Evolutionary conservation across 768 basidiomycete genomes (phyloP).

Genomic region (Fibroporia radiculosa): DNA sequence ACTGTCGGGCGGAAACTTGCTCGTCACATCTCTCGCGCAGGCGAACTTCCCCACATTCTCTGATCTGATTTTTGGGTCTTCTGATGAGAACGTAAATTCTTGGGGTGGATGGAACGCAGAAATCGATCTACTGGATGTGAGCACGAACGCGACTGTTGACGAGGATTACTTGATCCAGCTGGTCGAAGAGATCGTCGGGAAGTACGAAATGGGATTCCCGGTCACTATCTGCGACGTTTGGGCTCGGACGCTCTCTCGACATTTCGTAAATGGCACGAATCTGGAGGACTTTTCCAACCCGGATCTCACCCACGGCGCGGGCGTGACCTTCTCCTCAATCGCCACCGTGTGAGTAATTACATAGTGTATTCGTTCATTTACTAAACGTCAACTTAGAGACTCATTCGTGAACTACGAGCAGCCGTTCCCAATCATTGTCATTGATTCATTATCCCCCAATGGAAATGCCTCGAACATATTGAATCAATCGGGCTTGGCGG

Average conservation of each 20-base stretch:
- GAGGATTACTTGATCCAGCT: slow-evolving; percentile 47
- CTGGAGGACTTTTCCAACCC: slow-evolving; percentile 53
- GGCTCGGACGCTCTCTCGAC: slow-evolving; percentile 60
- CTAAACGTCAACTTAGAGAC: slow-evolving; percentile 34
- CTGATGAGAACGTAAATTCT: slow-evolving; percentile 49
- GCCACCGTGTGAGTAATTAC: slow-evolving; percentile 24
- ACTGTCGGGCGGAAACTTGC: slow-evolving; percentile 58
- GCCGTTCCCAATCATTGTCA: slow-evolving; percentile 63
- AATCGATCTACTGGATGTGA: slow-evolving; percentile 27
- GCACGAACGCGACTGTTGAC: slow-evolving; percentile 47
- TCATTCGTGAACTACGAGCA: slow-evolving; percentile 40
- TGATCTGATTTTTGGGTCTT: slow-evolving; percentile 52
- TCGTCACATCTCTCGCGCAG: slow-evolving; percentile 52
- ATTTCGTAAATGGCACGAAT: slow-evolving; percentile 64
- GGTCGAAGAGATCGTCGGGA: slow-evolving; percentile 44
- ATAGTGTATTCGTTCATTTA: too few species aligned
- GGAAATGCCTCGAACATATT: slow-evolving; percentile 32
- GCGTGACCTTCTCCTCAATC: slow-evolving; percentile 59
- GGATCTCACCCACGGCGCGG: slow-evolving; percentile 58
- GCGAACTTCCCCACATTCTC: slow-evolving; percentile 54
- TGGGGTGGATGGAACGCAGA: slow-evolving; percentile 47
- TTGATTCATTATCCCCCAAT: slow-evolving; percentile 44
- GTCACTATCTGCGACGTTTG: slow-evolving; percentile 48
- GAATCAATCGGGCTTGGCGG: slow-evolving; percentile 50
- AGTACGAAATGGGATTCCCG: slow-evolving; percentile 35